These are phyloP conservation scores for Picea abies DNA, from an alignment of 83 land plant genomes.

Conservation along the genomic window DNA sequence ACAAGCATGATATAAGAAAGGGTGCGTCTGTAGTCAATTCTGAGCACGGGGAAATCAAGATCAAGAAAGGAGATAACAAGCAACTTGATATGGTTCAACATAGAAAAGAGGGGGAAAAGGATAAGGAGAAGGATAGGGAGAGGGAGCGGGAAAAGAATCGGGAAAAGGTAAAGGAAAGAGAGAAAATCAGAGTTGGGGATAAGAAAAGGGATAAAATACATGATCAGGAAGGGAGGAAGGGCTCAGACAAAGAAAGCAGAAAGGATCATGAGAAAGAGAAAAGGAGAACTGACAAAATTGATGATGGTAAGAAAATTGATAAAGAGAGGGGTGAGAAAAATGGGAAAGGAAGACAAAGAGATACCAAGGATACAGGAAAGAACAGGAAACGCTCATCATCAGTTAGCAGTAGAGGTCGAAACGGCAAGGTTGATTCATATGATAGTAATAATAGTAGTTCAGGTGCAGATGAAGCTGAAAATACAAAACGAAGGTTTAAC, in stretches of 20 bases:
- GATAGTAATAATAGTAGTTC: slow-evolving; percentile 32
- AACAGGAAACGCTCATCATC: slow-evolving; percentile 49
- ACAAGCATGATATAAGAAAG: slow-evolving; percentile 13
- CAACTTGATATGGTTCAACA: slow-evolving; percentile 4
- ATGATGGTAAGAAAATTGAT: slow-evolving; percentile 38
- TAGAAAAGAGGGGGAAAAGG: slow-evolving; percentile 11
- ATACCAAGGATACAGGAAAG: slow-evolving; percentile 31
- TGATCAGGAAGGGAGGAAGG: slow-evolving; percentile 27
- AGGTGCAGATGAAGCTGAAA: slow-evolving; percentile 42
- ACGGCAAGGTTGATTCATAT: slow-evolving; percentile 41
- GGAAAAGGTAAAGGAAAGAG: slow-evolving; percentile 8
- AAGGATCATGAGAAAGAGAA: slow-evolving; percentile 32
- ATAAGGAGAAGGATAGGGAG: not conserved
- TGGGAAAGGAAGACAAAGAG: slow-evolving; percentile 38
- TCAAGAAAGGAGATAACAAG: slow-evolving; percentile 2
- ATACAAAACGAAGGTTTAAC: slow-evolving; percentile 42
- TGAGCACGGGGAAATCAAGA: not conserved
- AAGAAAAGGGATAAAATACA: not conserved
- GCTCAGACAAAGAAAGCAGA: slow-evolving; percentile 27
- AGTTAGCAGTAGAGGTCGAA: slow-evolving; percentile 33
- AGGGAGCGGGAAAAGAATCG: not conserved
- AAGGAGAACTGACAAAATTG: slow-evolving; percentile 31
- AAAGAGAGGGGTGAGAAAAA: slow-evolving; percentile 31
- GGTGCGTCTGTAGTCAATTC: not conserved
- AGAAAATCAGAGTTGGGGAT: not conserved